These are phyloP conservation scores for Racocetra persica DNA, from an alignment of 371 early-diverging fungal genomes.

Conservation along the genomic window DNA sequence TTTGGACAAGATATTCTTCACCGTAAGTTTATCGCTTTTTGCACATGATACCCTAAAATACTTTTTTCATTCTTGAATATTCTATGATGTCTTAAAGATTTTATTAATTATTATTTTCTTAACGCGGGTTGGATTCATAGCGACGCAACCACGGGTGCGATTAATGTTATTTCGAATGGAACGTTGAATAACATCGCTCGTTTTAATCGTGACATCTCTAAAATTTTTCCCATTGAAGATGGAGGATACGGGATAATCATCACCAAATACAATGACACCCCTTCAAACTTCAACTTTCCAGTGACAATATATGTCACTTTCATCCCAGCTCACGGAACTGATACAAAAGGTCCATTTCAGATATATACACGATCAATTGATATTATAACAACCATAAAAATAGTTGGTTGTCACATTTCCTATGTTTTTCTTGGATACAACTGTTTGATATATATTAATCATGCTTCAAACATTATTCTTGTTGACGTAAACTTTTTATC, in stretches of 20 bases:
- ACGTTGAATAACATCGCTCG: not conserved
- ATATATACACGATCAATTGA: not conserved
- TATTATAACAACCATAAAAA: not conserved
- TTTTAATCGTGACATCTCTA: not conserved
- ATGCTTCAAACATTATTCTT: not conserved
- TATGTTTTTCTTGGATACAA: constrained; percentile 3
- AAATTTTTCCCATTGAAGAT: constrained; percentile 14
- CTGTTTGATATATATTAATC: not conserved
- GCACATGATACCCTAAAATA: too few relatives aligned
- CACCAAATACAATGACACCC: not conserved
- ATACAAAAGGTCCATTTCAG: constrained; percentile 3
- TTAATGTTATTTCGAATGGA: not conserved
- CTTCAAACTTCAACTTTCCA: too few relatives aligned
- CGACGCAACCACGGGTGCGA: too few relatives aligned
- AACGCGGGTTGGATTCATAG: too few relatives aligned
- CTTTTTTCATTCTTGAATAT: too few relatives aligned
- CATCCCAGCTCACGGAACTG: not conserved
- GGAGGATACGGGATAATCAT: constrained; percentile 10
- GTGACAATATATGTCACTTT: not conserved
- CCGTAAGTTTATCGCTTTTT: too few relatives aligned
- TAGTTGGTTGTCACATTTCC: not conserved
- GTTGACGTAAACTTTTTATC: constrained; percentile 5
- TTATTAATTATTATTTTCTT: too few relatives aligned
- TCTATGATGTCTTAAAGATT: too few relatives aligned
- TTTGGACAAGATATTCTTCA: too few relatives aligned